phyloP scores from a whole-genome alignment of 805 yeast species.

The Starmerella riodocensis region DNA sequence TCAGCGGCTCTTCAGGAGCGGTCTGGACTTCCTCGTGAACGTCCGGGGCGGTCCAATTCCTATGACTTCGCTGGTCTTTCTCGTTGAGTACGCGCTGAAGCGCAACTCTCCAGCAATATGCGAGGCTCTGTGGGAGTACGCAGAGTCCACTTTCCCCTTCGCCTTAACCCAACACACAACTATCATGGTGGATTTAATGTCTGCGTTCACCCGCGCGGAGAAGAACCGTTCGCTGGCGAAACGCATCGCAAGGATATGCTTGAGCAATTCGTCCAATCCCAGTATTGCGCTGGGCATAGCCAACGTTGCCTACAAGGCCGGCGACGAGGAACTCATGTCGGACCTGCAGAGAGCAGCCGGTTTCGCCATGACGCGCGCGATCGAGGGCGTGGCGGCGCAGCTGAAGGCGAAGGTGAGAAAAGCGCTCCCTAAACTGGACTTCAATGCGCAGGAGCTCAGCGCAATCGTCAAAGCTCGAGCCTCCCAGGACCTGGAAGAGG shows the following conservation, averaged over 20 bases:
- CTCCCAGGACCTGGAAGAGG: not conserved
- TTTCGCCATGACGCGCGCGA: not conserved
- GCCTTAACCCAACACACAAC: constrained; percentile 3
- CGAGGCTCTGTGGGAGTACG: constrained; percentile 10
- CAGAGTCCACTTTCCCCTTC: constrained; percentile 5
- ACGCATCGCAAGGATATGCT: constrained; percentile 10
- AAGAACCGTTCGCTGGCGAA: constrained; percentile 1
- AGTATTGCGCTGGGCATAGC: constrained; percentile 9
- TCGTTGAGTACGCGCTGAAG: constrained; percentile 7
- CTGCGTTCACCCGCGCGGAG: constrained; percentile 7
- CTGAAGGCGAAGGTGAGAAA: not conserved
- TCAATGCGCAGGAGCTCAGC: constrained; percentile 21
- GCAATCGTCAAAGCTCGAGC: constrained; percentile 11
- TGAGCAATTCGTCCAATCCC: constrained; percentile 7
- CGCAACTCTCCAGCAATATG: not conserved
- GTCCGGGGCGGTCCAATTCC: constrained; percentile 12
- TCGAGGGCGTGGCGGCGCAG: constrained; percentile 2
- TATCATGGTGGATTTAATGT: constrained; percentile 10
- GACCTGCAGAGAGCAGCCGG: constrained; percentile 1
- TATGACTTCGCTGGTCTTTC: constrained; percentile 4
- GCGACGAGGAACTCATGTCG: constrained; percentile 4
- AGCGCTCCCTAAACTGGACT: constrained; percentile 24
- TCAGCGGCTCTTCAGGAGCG: constrained; percentile 3
- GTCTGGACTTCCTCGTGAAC: constrained; percentile 2
- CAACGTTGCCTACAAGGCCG: constrained; percentile 6